Percentiles rank a stretch among this genome's conserved stretches.
These are phyloP conservation scores for Gardenia jasminoides DNA, from an alignment of 257 asterid species.

Conservation along the genomic window DNA sequence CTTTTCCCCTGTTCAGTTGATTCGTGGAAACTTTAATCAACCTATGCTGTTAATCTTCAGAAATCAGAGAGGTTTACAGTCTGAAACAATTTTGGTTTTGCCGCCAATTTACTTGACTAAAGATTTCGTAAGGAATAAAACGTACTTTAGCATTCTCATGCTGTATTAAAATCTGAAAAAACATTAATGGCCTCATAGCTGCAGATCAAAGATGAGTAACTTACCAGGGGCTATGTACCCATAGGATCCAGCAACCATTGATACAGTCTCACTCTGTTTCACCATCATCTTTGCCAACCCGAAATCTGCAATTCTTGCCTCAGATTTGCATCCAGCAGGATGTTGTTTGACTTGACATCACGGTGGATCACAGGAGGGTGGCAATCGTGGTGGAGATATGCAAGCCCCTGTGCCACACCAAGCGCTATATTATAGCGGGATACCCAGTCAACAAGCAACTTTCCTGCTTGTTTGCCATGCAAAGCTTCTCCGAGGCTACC, in stretches of 20 bases:
- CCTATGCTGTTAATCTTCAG: too few relatives aligned
- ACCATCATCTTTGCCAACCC: constrained; percentile 62
- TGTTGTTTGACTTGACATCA: constrained; percentile 62
- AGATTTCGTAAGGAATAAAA: too few relatives aligned
- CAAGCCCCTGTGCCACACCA: constrained; percentile 68
- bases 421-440: constrained; percentile 58
- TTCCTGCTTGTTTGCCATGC: constrained; percentile 52
- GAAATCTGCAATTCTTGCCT: constrained; percentile 64
- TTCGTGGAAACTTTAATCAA: too few relatives aligned
- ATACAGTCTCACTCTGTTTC: constrained; percentile 59
- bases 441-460: constrained; percentile 66
- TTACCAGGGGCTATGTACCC: constrained; percentile 83
- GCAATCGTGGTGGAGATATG: constrained; percentile 65
- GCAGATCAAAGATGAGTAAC: constrained; percentile 18
- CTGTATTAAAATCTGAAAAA: not conserved
- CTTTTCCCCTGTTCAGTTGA: too few relatives aligned
- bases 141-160: not conserved
- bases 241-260: constrained; percentile 76
- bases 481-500: constrained; percentile 68
- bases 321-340: constrained; percentile 62
- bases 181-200: not conserved
- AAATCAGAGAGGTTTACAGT: too few relatives aligned
- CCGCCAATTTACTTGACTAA: not conserved
- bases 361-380: constrained; percentile 64
- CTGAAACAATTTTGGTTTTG: not conserved